A percentile compares a stretch with the other conserved stretches of the same genome.
Evolutionary conservation across 345 rosid species (phyloP).

Genomic region (Raphanus sativus): DNA sequence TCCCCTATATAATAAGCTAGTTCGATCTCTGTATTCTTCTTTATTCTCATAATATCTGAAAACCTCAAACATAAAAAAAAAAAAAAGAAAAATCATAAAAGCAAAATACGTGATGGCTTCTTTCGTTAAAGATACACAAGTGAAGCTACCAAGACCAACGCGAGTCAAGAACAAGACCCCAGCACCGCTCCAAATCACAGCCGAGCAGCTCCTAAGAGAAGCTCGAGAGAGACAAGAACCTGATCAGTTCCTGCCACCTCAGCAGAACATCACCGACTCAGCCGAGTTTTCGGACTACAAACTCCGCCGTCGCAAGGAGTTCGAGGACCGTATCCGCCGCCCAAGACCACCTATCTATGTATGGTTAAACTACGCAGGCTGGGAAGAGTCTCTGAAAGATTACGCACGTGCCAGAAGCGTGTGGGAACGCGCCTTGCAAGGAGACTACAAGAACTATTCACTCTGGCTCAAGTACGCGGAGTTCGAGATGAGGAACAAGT

Average conservation of each 20-base stretch:
- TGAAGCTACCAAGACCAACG: not conserved
- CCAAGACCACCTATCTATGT: not conserved
- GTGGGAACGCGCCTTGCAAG: not conserved
- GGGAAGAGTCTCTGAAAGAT: not conserved
- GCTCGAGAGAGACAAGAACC: not conserved
- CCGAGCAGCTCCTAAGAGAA: not conserved
- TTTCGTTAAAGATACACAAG: not conserved
- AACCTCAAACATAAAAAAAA: not conserved
- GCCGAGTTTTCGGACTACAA: not conserved
- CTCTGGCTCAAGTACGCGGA: not conserved
- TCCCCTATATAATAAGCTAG: not conserved
- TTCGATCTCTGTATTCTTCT: not conserved
- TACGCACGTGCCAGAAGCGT: not conserved
- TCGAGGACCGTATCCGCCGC: not conserved
- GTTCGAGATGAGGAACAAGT: not conserved
- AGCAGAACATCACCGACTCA: not conserved
- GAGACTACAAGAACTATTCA: not conserved
- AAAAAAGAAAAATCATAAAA: not conserved
- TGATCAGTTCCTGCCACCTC: not conserved
- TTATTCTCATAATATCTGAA: not conserved
- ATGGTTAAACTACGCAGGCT: not conserved
- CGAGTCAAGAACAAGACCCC: not conserved
- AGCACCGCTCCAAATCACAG: not conserved
- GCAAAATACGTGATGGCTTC: not conserved
- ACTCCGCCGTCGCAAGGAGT: not conserved